A percentile compares a stretch with the other conserved stretches of the same genome.
Conservation (phyloP, 2,329 filamentous ascomycete species). For the Aureobasidium subglaciale region DNA sequence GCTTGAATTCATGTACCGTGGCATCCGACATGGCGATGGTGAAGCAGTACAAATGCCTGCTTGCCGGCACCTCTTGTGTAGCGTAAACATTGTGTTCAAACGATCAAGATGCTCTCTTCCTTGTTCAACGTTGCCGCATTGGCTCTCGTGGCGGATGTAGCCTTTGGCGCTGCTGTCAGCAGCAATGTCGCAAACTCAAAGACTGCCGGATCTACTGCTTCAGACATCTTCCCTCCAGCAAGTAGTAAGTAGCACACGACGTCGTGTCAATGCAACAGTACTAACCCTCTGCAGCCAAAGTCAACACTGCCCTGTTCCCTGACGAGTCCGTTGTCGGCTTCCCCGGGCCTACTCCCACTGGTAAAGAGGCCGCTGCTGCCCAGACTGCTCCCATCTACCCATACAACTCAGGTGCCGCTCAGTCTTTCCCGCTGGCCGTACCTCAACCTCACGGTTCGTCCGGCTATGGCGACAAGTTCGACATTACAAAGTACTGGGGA, state of each 20-base stretch:
- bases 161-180: background rate
- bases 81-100: background rate
- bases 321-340: slow-evolving; percentile 5
- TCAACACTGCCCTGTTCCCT: slow-evolving; percentile 2
- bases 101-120: slow-evolving; percentile 10
- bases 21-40: background rate
- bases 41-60: background rate
- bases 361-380: background rate
- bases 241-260: background rate
- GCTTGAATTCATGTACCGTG: background rate
- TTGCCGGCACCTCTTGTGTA: background rate
- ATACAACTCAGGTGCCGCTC: slow-evolving; percentile 3
- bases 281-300: background rate
- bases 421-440: background rate
- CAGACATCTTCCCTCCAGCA: background rate
- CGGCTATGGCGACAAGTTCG: background rate
- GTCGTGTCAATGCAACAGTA: background rate
- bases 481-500: slow-evolving; percentile 13
- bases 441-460: slow-evolving; percentile 6
- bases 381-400: slow-evolving; percentile 12
- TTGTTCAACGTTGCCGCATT: background rate
- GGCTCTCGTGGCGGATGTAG: slow-evolving; percentile 1
- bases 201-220: slow-evolving; percentile 1
- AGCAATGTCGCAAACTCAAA: background rate
- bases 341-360: slow-evolving; percentile 10